Evolutionary conservation across 176 grass and related monocot genomes (phyloP).

Genomic region (Aegilops umbellulata): DNA sequence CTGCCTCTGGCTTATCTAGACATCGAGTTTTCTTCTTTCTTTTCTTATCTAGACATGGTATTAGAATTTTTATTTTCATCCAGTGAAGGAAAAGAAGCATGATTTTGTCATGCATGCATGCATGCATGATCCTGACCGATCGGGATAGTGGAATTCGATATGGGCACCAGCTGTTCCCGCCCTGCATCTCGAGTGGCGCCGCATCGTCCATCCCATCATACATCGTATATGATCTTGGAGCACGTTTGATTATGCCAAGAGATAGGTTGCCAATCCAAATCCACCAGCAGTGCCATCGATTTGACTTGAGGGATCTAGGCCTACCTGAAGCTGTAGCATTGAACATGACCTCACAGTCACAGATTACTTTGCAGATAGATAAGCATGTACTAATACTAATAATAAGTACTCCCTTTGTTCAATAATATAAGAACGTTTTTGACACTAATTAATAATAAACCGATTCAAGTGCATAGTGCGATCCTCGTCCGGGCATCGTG

Average conservation of each 20-base stretch:
- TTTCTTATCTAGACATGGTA: not conserved
- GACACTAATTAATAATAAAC: no score
- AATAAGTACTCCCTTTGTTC: no score
- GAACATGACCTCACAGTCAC: not conserved
- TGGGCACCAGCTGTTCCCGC: not conserved
- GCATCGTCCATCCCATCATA: not conserved
- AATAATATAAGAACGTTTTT: no score
- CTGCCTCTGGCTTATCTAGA: not conserved
- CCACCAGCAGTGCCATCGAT: constrained; percentile 1
- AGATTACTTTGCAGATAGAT: not conserved
- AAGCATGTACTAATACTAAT: not conserved
- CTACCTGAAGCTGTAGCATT: constrained; percentile 8
- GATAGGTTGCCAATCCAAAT: not conserved
- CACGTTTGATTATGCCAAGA: not conserved
- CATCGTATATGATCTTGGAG: not conserved
- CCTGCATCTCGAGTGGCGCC: not conserved
- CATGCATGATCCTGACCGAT: not conserved
- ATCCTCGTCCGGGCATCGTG: not conserved
- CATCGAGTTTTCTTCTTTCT: not conserved
- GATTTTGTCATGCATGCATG: not conserved
- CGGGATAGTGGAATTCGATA: not conserved
- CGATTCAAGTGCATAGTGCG: not conserved
- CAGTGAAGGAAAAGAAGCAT: not conserved
- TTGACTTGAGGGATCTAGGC: not conserved
- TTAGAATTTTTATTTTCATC: not conserved